A percentile compares a stretch with the other conserved stretches of the same genome.
phyloP scores from a whole-genome alignment of 768 basidiomycete genomes.

The Amanita pseudoporphyria region DNA sequence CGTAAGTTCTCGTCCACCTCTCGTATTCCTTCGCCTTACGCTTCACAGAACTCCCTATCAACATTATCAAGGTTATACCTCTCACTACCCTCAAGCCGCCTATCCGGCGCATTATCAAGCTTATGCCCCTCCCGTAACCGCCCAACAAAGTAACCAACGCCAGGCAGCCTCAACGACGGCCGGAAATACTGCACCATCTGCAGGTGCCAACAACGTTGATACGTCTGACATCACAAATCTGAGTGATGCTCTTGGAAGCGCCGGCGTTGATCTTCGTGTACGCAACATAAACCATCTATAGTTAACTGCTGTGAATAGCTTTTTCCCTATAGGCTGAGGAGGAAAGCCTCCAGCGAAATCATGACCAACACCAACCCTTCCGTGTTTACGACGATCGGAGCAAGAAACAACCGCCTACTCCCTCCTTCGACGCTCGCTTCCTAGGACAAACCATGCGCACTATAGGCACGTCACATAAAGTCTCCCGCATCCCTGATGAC shows the following conservation, averaged over 20 bases:
- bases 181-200: constrained; percentile 13
- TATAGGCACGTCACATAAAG: constrained; percentile 58
- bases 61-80: constrained; percentile 35
- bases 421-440: constrained; percentile 59
- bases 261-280: constrained; percentile 79
- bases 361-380: constrained; percentile 53
- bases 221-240: constrained; percentile 68
- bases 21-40: constrained; percentile 11
- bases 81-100: constrained; percentile 34
- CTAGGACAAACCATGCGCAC: constrained; percentile 60
- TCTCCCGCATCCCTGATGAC: constrained; percentile 60
- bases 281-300: constrained; percentile 10
- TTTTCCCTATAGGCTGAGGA: constrained; percentile 61
- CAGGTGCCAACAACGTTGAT: constrained; percentile 33
- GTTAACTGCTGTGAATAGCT: too few relatives aligned
- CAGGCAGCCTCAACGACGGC: constrained; percentile 11
- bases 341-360: constrained; percentile 60
- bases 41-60: constrained; percentile 36
- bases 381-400: constrained; percentile 71
- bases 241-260: constrained; percentile 80
- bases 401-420: constrained; percentile 61
- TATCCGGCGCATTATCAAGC: constrained; percentile 38
- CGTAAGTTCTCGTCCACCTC: constrained; percentile 22
- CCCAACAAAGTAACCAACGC: constrained; percentile 13
- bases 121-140: constrained; percentile 25